Evolutionary conservation across 2,329 filamentous ascomycete species (phyloP), one percentile per base, ranked within the genome.

Genomic region (Cladosporium oxysporum): DNA sequence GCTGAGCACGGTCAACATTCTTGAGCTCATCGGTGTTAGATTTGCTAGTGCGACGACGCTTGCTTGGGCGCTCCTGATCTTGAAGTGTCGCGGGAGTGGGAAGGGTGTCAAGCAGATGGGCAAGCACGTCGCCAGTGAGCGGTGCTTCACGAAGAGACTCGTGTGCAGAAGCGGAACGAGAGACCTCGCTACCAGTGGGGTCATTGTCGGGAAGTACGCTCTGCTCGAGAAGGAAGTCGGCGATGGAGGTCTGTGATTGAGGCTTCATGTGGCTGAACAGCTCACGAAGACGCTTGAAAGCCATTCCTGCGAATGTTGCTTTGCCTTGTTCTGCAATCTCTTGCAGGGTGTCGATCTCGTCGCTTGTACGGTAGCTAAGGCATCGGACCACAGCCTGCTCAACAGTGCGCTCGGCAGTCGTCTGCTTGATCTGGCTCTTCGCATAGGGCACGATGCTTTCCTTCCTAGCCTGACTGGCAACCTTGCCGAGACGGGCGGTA

Each of bases 241-340:
- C 88, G 23, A 88, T 82, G 11, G 84, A 80, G 21, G 84, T 81
- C 72, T 86, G 88, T 23, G 84, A 79, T 14, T 89, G 85, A 6
- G 84, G 81, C 75, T 91, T 92, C 81, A 93, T 85, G 0, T 83
- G 84, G 3, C 86, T 76, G 92, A 93, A 97, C 68, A 94, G 85
- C 66, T 86, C 83, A 66, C 85, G 84, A 26, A 97, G 81, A 44
- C 90, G 88, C 50, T 83, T 80, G 74, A 96, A 94, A 28, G 89
- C 85, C 35, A 87, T 85, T 26, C 82, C 80, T 18, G 89, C 79
- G 52, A 96, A 60, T 18, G 11, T 83, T n/a, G 81, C 81, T 0
- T 81, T 71, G n/a, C 60, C 47, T 14, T 61, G 58, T 79, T 71
- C 78, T 12, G 81, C 79, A 63, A 86, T 81, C 1, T 80, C 79